Evolutionary conservation across 1,284 basidiomycete genomes (phyloP).

Genomic region (Tausonia pullulans): DNA sequence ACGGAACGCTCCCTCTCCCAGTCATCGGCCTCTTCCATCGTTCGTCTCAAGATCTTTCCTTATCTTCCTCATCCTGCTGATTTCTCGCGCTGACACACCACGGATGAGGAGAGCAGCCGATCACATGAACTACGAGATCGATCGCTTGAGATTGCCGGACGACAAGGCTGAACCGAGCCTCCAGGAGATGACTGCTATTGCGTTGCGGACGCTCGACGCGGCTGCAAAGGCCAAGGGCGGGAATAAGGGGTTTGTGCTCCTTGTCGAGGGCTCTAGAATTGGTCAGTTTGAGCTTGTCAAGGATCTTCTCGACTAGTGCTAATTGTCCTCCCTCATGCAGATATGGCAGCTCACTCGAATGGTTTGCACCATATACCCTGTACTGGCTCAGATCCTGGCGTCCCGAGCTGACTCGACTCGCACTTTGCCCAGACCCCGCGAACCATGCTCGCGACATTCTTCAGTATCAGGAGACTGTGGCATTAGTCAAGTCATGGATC

Average conservation of each 20-base stretch:
- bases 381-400: no score
- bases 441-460: constrained; percentile 31
- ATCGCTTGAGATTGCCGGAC: not conserved
- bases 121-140: constrained; percentile 19
- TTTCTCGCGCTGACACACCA: not conserved
- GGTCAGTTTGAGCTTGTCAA: not conserved
- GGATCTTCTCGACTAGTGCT: no score
- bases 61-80: not conserved
- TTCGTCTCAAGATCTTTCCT: not conserved
- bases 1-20: constrained; percentile 3
- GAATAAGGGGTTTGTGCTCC: constrained; percentile 26
- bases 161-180: constrained; percentile 23
- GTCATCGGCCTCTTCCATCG: constrained; percentile 5
- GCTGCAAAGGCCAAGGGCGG: not conserved
- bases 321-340: not conserved
- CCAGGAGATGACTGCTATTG: constrained; percentile 28
- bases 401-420: no score
- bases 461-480: constrained; percentile 32
- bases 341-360: constrained; percentile 23
- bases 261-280: constrained; percentile 19
- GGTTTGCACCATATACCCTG: no score
- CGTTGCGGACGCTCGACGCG: constrained; percentile 24
- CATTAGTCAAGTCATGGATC: constrained; percentile 20
- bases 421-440: constrained; percentile 20
- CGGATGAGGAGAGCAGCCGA: constrained; percentile 13